These are phyloP conservation scores for Neurospora sp. DNA, from an alignment of 495 filamentous ascomycete species.

Conservation along the genomic window DNA sequence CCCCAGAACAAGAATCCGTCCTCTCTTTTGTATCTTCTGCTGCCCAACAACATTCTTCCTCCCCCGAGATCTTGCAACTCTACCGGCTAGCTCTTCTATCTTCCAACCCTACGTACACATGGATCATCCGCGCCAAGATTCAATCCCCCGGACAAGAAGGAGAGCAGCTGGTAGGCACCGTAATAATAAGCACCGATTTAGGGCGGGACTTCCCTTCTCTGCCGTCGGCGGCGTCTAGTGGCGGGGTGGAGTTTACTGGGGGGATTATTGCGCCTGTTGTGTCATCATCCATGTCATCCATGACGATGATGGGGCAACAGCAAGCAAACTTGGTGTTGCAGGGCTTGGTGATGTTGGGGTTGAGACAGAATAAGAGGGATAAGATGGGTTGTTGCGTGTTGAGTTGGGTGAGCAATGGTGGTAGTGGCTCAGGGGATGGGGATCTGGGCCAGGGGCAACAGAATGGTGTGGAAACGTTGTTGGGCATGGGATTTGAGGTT, in stretches of 20 bases:
- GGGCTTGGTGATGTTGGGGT: slow-evolving; percentile 69
- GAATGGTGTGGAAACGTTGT: slow-evolving; percentile 61
- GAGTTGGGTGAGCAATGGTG: slow-evolving; percentile 50
- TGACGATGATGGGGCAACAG: slow-evolving; percentile 38
- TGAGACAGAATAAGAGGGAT: slow-evolving; percentile 71
- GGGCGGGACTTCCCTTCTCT: slow-evolving; percentile 51
- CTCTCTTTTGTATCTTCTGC: slow-evolving; percentile 60
- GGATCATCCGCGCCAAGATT: slow-evolving; percentile 68
- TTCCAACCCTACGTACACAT: neutral
- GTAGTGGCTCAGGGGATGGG: neutral
- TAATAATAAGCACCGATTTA: slow-evolving; percentile 67
- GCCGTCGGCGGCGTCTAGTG: slow-evolving; percentile 9
- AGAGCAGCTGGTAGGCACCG: slow-evolving; percentile 58
- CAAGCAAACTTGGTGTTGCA: slow-evolving; percentile 57
- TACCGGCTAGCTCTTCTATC: slow-evolving; percentile 66
- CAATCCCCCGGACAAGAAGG: slow-evolving; percentile 19
- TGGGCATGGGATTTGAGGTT: slow-evolving; percentile 66
- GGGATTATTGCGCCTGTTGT: slow-evolving; percentile 78
- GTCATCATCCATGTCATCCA: slow-evolving; percentile 25
- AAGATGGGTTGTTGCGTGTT: slow-evolving; percentile 48
- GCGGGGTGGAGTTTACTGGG: slow-evolving; percentile 36
- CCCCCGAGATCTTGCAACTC: slow-evolving; percentile 74
- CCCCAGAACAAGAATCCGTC: slow-evolving; percentile 38
- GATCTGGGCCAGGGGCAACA: slow-evolving; percentile 12
- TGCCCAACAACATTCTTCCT: slow-evolving; percentile 35